phyloP scores from a whole-genome alignment of 805 yeast species.

The Spathaspora hagerdaliae region DNA sequence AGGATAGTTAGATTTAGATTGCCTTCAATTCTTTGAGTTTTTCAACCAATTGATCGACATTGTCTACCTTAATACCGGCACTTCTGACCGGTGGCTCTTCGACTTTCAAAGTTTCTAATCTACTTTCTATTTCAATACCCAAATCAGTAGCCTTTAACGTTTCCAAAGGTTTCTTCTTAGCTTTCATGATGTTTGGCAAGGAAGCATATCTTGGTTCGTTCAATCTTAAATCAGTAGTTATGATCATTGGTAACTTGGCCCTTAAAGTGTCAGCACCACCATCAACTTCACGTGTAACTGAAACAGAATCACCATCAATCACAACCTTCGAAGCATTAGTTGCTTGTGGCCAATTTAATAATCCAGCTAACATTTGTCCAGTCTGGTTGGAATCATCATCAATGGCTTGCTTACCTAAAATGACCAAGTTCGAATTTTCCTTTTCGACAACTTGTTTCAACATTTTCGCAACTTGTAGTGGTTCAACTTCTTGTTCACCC shows the following conservation, averaged over 20 bases:
- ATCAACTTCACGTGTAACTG: constrained; percentile 88
- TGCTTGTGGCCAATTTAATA: constrained; percentile 94
- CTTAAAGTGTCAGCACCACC: constrained; percentile 86
- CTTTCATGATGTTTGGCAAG: constrained; percentile 95
- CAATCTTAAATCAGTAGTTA: constrained; percentile 90
- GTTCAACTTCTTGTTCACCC: constrained; percentile 74
- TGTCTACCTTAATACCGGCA: constrained; percentile 75
- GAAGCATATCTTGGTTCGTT: constrained; percentile 96
- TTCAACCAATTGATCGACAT: constrained; percentile 76
- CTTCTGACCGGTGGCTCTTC: constrained; percentile 82
- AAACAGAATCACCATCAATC: constrained; percentile 51
- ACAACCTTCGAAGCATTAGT: constrained; percentile 89
- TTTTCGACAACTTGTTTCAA: constrained; percentile 68
- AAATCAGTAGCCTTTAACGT: constrained; percentile 59
- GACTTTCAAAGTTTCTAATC: constrained; percentile 67
- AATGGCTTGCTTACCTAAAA: constrained; percentile 94
- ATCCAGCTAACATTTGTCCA: constrained; percentile 94
- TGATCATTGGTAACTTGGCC: constrained; percentile 76
- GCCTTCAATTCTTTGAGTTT: constrained; percentile 78
- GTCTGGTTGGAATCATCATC: constrained; percentile 95
- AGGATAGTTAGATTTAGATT: constrained; percentile 31
- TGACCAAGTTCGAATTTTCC: constrained; percentile 70
- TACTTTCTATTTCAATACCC: constrained; percentile 58
- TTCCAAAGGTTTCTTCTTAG: constrained; percentile 91
- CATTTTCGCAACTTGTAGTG: constrained; percentile 84